Conservation (phyloP, 1,284 basidiomycete species). For the Trichosporon sp. region DNA sequence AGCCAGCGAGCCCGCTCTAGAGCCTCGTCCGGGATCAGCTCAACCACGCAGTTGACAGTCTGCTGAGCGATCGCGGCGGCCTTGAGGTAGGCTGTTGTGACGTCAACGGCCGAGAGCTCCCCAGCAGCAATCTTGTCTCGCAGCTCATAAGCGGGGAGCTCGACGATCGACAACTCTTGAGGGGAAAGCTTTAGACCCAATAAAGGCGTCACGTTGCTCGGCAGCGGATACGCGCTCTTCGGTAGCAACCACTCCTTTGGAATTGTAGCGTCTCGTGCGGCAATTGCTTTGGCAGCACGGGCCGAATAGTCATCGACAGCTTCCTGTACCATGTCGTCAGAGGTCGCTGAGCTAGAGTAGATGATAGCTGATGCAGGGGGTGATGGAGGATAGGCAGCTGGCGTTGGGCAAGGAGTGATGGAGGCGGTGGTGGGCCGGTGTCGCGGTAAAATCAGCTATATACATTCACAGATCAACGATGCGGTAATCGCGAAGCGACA, state of each 20-base stretch:
- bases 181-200: conserved; percentile 14
- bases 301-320: neutral
- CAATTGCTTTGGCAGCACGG: neutral
- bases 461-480: neutral
- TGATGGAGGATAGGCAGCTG: neutral
- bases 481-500: neutral
- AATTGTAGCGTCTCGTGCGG: conserved; percentile 16
- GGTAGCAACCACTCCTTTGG: conserved; percentile 14
- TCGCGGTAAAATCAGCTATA: neutral
- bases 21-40: conserved; percentile 62
- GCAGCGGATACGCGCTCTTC: neutral
- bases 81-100: conserved; percentile 31
- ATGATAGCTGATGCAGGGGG: neutral
- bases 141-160: conserved; percentile 53
- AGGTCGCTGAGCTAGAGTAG: no score
- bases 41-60: conserved; percentile 64
- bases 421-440: neutral
- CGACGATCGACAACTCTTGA: conserved; percentile 28
- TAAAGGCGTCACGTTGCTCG: conserved; percentile 7
- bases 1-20: conserved; percentile 59
- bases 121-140: conserved; percentile 32
- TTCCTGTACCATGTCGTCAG: neutral
- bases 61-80: conserved; percentile 28
- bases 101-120: conserved; percentile 29
- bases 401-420: neutral